Conservation (phyloP, 1,284 basidiomycete genomes). For the Trichosporon inkin region DNA sequence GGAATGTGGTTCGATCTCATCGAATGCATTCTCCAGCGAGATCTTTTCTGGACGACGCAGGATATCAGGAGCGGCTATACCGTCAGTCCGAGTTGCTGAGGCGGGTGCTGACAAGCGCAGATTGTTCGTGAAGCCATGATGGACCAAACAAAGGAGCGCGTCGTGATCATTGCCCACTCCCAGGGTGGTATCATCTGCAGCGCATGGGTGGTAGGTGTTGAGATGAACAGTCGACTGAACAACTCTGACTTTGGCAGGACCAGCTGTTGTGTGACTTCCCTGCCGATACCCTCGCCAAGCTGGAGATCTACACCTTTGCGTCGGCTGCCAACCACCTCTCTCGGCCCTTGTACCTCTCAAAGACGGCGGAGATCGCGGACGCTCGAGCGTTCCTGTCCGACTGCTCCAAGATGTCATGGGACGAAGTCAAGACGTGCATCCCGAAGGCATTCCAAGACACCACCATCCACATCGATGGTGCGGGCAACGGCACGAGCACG, state of each 20-base stretch:
- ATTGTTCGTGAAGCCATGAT: constrained; percentile 18
- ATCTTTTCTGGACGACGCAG: constrained; percentile 29
- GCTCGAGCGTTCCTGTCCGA: background rate
- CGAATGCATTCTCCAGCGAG: constrained; percentile 41
- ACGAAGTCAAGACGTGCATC: constrained; percentile 4
- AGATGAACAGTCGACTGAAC: background rate
- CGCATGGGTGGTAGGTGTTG: constrained; percentile 20
- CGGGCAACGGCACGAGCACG: background rate
- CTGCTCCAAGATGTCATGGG: constrained; percentile 4
- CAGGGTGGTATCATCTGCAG: constrained; percentile 41
- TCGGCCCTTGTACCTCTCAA: background rate
- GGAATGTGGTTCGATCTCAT: constrained; percentile 39
- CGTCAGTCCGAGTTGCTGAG: background rate
- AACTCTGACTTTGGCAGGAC: constrained; percentile 17
- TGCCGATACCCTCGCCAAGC: constrained; percentile 25
- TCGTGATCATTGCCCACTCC: constrained; percentile 39
- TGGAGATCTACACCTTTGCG: constrained; percentile 44
- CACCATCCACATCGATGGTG: background rate
- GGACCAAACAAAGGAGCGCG: constrained; percentile 24
- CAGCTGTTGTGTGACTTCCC: constrained; percentile 37
- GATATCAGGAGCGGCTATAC: constrained; percentile 32
- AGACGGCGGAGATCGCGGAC: background rate
- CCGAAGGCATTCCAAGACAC: background rate
- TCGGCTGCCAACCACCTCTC: constrained; percentile 41
- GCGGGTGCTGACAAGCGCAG: background rate